Percentiles rank a stretch among this genome's conserved stretches.
These are phyloP conservation scores for Triticum turgidum DNA, from an alignment of 176 grass and related monocot species.

Conservation along the genomic window DNA sequence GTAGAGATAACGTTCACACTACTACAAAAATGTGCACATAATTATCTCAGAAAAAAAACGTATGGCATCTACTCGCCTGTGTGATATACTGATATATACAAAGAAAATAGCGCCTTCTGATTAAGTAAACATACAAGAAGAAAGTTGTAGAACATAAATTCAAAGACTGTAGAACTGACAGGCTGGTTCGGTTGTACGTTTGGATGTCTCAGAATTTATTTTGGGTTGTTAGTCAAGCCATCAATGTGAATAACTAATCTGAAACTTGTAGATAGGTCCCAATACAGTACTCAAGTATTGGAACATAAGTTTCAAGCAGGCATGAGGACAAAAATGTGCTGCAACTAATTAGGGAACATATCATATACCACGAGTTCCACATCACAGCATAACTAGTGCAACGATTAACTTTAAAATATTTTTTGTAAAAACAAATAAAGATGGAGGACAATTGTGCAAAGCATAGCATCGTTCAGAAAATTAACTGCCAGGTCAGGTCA, in stretches of 20 bases:
- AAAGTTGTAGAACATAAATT: slow-evolving; percentile 16
- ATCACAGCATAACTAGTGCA: background rate
- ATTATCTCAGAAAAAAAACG: background rate
- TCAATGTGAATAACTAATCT: background rate
- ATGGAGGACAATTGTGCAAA: background rate
- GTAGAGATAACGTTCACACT: slow-evolving; percentile 4
- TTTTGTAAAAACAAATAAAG: background rate
- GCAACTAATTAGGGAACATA: slow-evolving; percentile 4
- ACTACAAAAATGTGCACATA: background rate
- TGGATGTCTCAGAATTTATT: background rate
- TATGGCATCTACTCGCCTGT: background rate
- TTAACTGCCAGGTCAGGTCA: background rate
- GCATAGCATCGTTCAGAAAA: background rate
- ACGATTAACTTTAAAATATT: background rate
- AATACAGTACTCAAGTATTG: slow-evolving; percentile 28
- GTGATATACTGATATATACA: background rate
- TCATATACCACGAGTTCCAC: background rate
- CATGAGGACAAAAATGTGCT: background rate
- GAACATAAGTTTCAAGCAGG: background rate
- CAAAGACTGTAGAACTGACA: slow-evolving; percentile 23
- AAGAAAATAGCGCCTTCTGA: background rate
- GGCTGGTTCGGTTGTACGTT: background rate
- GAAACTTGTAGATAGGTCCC: slow-evolving; percentile 1
- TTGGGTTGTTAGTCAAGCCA: slow-evolving; percentile 1
- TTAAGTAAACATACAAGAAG: slow-evolving; percentile 14